phyloP scores from a whole-genome alignment of 1,139 yeast species.

The Yamadazyma epiphylla region DNA sequence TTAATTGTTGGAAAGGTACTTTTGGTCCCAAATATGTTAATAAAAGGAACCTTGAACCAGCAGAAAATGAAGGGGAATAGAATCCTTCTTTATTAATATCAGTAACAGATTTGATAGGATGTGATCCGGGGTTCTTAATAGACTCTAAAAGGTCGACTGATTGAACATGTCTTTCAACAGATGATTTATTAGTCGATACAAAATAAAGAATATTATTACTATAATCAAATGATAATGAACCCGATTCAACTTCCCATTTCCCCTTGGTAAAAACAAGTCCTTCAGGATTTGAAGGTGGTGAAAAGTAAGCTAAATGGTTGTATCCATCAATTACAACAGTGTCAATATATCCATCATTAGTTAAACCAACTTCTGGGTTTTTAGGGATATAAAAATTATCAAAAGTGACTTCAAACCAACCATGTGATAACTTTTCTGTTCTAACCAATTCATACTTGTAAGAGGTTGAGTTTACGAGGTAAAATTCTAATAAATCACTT shows the following conservation, averaged over 20 bases:
- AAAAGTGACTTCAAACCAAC: conserved; percentile 80
- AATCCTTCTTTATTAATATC: conserved; percentile 58
- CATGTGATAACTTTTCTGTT: conserved; percentile 33
- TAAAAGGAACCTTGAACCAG: conserved; percentile 61
- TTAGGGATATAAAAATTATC: conserved; percentile 69
- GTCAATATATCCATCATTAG: conserved; percentile 52
- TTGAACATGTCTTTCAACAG: conserved; percentile 52
- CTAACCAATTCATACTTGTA: conserved; percentile 31
- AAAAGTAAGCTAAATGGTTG: conserved; percentile 54
- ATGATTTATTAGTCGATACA: conserved; percentile 46
- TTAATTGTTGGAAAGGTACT: conserved; percentile 61
- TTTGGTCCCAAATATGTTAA: conserved; percentile 63
- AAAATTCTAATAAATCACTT: conserved; percentile 39
- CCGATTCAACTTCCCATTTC: conserved; percentile 51
- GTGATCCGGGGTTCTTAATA: conserved; percentile 13
- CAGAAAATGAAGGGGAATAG: conserved; percentile 63
- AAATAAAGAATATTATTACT: conserved; percentile 42
- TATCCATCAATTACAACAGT: conserved; percentile 50
- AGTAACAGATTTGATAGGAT: conserved; percentile 48
- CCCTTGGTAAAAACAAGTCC: conserved; percentile 46
- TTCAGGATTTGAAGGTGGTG: conserved; percentile 45
- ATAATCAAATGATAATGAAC: conserved; percentile 45
- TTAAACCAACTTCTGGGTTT: conserved; percentile 39
- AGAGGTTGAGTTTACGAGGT: conserved; percentile 30
- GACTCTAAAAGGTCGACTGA: conserved; percentile 39